Evolutionary conservation across 805 yeast species (phyloP).

Genomic region (Myxozyma neotropica): DNA sequence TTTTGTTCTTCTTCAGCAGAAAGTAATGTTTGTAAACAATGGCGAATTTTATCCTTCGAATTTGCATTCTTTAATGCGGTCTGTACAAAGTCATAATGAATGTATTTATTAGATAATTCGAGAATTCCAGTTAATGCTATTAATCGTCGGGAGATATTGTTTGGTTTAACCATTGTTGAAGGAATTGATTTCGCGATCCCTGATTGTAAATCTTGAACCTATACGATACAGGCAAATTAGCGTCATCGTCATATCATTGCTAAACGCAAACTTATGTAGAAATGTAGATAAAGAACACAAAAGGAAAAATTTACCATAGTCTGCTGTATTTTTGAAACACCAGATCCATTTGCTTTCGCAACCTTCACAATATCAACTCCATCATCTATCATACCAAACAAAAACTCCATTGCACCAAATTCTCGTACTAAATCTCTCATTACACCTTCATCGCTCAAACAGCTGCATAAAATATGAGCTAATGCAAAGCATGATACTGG

Average conservation of each 20-base stretch:
- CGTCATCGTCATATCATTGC: too few relatives aligned
- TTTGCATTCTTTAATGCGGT: background rate
- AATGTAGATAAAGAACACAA: too few relatives aligned
- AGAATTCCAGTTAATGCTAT: constrained; percentile 17
- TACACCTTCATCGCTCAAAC: constrained; percentile 25
- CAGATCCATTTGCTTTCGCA: background rate
- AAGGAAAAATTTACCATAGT: constrained; percentile 7
- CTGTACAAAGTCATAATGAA: constrained; percentile 5
- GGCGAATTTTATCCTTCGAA: background rate
- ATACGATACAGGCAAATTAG: too few relatives aligned
- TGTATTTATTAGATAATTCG: constrained; percentile 9
- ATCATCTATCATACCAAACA: constrained; percentile 4
- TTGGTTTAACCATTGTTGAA: background rate
- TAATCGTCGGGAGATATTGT: constrained; percentile 13
- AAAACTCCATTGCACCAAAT: constrained; percentile 2
- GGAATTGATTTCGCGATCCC: constrained; percentile 3
- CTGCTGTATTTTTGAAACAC: constrained; percentile 12
- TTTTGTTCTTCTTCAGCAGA: background rate
- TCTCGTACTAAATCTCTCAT: constrained; percentile 13
- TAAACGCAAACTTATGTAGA: too few relatives aligned
- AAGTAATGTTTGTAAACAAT: background rate
- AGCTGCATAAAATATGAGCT: constrained; percentile 11
- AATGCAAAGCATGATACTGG: constrained; percentile 21
- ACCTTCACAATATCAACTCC: constrained; percentile 11
- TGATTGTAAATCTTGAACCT: constrained; percentile 17